Evolutionary conservation across 176 grass and related monocot species (phyloP), one percentile per base, ranked within the genome.

Genomic region (Aegilops tauschii): DNA sequence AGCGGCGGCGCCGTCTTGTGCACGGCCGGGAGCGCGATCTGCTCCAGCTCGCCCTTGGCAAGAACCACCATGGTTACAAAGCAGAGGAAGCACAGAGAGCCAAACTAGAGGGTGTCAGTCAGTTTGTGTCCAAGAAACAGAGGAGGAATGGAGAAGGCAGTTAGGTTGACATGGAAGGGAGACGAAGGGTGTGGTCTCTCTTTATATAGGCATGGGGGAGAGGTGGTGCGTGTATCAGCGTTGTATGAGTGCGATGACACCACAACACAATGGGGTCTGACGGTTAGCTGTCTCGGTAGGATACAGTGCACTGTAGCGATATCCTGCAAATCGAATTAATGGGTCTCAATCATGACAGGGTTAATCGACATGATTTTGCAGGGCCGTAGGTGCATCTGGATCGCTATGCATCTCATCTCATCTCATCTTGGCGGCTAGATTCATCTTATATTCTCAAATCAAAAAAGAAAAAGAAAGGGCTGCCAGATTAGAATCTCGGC

Each of bases 11-110:
- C 12, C 3, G 70, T 16, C 49, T 82, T 87, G 3, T 89, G 88
- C 76, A 89, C 83, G 6, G 87, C 65, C 34, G 90, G 92, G 32
- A 94, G 90, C 25, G 92, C 59, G 40, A 97, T 89, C 84, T 97
- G 89, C 86, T 93, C 93, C 11, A 92, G 81, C 32, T 91, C 89
- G 72, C 89, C 76, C 65, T 86, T 91, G 2, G 82, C 69, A 69
- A 97, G 75, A 25, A 93, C 91, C 82, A 97, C 91, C 91, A 93
- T 95, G 65, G 79, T 30, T 30, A 13, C 66, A 45, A 72, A 76
- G 28, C 44, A 76, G 72, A 17, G 40, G 40, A 28, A 32, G 29
- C 59, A 12, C 50, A 8, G 36, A 59, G 66, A 30, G 31, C 44
- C 13, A 1, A 52, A 27, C 18, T 9, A 14, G 18, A 9, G 5